These are phyloP conservation scores for Petunia axillaris DNA, from an alignment of 257 asterid genomes.

Conservation along the genomic window DNA sequence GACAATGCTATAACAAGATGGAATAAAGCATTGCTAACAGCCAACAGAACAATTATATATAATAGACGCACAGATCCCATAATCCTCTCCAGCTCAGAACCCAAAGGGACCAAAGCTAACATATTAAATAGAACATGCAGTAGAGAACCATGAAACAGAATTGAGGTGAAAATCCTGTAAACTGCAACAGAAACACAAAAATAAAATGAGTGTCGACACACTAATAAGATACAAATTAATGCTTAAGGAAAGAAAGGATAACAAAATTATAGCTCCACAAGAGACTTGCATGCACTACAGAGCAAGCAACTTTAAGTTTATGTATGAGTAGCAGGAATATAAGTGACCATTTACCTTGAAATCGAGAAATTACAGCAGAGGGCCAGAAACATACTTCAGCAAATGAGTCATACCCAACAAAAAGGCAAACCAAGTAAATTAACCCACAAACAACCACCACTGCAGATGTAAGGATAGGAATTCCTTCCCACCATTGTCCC, in stretches of 20 bases:
- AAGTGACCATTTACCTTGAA: conserved; percentile 61
- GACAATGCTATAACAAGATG: conserved; percentile 70
- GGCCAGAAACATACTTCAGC: conserved; percentile 94
- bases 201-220: background rate
- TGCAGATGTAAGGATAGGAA: conserved; percentile 80
- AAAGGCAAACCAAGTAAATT: conserved; percentile 79
- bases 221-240: conserved; percentile 7
- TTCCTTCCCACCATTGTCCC: conserved; percentile 95
- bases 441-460: conserved; percentile 72
- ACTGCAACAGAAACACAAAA: conserved; percentile 50
- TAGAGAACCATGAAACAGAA: conserved; percentile 88
- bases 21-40: conserved; percentile 78
- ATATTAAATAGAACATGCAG: conserved; percentile 92
- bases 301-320: conserved; percentile 1
- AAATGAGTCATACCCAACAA: conserved; percentile 91
- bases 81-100: conserved; percentile 96
- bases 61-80: conserved; percentile 93
- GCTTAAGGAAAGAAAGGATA: conserved; percentile 17
- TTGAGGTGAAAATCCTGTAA: conserved; percentile 79
- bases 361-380: conserved; percentile 73
- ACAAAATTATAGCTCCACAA: conserved; percentile 23
- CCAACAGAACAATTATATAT: conserved; percentile 65
- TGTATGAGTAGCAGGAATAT: background rate
- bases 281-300: background rate
- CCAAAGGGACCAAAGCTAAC: conserved; percentile 97